Conservation (phyloP, 805 yeast species). For the Candida yuanshanica region DNA sequence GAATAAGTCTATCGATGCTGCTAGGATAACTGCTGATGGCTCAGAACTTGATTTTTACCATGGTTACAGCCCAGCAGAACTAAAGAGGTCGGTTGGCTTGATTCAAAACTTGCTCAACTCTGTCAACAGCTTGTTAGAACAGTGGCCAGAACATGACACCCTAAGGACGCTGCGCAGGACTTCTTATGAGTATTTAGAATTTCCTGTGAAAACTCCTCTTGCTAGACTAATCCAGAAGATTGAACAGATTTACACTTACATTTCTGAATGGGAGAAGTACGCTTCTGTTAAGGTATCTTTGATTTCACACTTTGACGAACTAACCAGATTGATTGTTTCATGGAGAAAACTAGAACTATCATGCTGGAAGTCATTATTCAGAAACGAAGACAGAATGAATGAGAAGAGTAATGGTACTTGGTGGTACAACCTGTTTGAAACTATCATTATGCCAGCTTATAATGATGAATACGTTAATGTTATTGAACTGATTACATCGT, state of each 20-base stretch:
- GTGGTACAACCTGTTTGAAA: conserved; percentile 91
- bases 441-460: conserved; percentile 48
- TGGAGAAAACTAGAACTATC: conserved; percentile 89
- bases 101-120: conserved; percentile 39
- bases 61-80: conserved; percentile 55
- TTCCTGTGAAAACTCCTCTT: conserved; percentile 63
- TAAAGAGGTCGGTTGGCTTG: conserved; percentile 49
- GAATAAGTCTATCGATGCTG: conserved; percentile 27
- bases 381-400: conserved; percentile 48
- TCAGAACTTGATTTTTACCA: conserved; percentile 56
- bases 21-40: conserved; percentile 20
- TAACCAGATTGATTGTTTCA: conserved; percentile 67
- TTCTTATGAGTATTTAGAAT: conserved; percentile 58
- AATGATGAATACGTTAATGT: conserved; percentile 31
- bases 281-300: conserved; percentile 76
- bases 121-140: conserved; percentile 42
- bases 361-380: conserved; percentile 77
- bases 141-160: conserved; percentile 97
- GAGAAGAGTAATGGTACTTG: conserved; percentile 60
- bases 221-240: conserved; percentile 73
- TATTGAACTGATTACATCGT: conserved; percentile 43
- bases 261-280: conserved; percentile 91
- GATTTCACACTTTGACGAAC: conserved; percentile 43
- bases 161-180: conserved; percentile 60
- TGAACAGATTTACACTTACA: conserved; percentile 78